These are phyloP conservation scores for Euphorbia tirucalli DNA, from an alignment of 345 rosid genomes.

Conservation along the genomic window DNA sequence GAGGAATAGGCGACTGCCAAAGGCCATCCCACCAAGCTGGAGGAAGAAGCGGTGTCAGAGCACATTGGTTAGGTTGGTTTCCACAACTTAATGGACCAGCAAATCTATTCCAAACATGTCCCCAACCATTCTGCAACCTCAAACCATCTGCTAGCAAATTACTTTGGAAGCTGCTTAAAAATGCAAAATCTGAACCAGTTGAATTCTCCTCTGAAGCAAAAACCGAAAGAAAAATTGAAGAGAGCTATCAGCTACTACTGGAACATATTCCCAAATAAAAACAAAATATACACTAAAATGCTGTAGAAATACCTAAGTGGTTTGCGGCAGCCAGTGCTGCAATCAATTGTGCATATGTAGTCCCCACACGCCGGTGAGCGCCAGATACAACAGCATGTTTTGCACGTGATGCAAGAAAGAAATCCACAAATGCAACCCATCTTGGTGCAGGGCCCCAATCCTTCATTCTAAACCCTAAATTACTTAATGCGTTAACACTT, in stretches of 20 bases:
- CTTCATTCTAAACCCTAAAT: constrained; percentile 64
- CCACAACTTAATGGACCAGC: constrained; percentile 90
- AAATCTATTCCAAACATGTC: constrained; percentile 93
- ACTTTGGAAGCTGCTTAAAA: constrained; percentile 86
- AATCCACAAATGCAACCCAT: constrained; percentile 99
- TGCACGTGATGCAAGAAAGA: constrained; percentile 90
- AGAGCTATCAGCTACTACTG: constrained; percentile 6
- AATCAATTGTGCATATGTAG: constrained; percentile 87
- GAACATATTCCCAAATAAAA: background rate
- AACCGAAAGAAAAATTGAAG: background rate
- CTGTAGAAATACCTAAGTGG: constrained; percentile 50
- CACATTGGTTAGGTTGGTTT: constrained; percentile 75
- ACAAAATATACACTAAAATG: background rate
- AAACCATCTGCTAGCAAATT: constrained; percentile 66
- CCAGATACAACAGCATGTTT: constrained; percentile 75
- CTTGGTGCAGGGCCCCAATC: constrained; percentile 99
- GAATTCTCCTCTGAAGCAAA: constrained; percentile 57
- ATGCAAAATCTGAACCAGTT: constrained; percentile 49
- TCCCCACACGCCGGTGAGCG: constrained; percentile 88
- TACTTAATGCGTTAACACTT: constrained; percentile 35
- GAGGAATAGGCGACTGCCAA: constrained; percentile 88
- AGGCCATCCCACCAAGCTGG: constrained; percentile 98
- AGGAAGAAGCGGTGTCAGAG: constrained; percentile 82
- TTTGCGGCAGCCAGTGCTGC: constrained; percentile 90
- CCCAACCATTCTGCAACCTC: constrained; percentile 85